Base-by-base conservation (phyloP, 2,329 filamentous ascomycete genomes). In the Alternaria arbusti region DNA sequence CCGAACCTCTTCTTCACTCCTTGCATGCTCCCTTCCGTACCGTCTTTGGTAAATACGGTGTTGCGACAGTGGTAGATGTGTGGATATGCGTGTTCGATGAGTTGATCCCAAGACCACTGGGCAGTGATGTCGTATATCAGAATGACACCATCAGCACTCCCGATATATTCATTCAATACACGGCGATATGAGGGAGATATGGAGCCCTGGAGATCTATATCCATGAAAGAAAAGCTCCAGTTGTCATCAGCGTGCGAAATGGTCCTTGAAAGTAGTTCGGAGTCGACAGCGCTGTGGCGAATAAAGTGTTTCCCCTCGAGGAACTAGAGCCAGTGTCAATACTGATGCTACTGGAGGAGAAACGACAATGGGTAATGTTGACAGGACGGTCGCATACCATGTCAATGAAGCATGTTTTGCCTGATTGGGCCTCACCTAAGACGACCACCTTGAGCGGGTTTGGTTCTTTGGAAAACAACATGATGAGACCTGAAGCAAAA, bases 41-140 rank as follows among this genome's bases (percentile, higher is more conserved):
- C 25, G 12, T 57, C 15, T n/a, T 57, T 57, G 15, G 25, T 23
- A 20, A 51, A 36, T 6, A 61, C 25, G 11, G 25, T 51, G n/a
- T 61, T 57, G 54, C 67, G 66, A 57, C 66, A 66, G 3, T 40
- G 45, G 59, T 68, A 70, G 7, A 68, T 44, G 45, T 66, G 59
- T 13, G 57, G n/a, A 52, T 73, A 77, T 3, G 66, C 72, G 8
- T 68, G 36, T 3, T 60, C 54, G 1, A 63, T 74, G 10, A 77
- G 49, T 5, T 63, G 40, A 1, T 74, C 66, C 40, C 74, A 78
- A n/a, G 66, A 75, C 25, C 46, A 40, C 11, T 46, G 25, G 26
- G 26, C 59, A 6, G 74, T 77, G 7, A 78, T 61, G 40, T 77
- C 74, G 57, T 76, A 79, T 1, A 79, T 47, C 3, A 79, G 54